These are phyloP conservation scores for Pachysolen tannophilus DNA, from an alignment of 805 yeast species.

Conservation along the genomic window DNA sequence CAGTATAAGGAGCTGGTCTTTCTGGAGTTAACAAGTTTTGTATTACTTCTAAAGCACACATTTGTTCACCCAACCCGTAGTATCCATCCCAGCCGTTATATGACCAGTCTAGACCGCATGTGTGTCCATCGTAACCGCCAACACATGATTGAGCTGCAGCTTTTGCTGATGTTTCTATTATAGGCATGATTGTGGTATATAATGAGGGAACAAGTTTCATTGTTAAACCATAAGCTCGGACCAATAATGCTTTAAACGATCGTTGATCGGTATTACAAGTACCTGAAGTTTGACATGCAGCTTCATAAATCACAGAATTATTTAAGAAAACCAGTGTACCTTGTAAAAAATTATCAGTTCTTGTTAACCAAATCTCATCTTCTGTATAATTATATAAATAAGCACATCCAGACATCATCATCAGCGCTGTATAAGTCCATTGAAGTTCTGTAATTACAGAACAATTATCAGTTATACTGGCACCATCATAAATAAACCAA, in stretches of 20 bases:
- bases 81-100: constrained; percentile 25
- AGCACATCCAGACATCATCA: constrained; percentile 73
- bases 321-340: constrained; percentile 54
- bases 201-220: constrained; percentile 62
- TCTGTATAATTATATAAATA: constrained; percentile 68
- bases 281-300: constrained; percentile 63
- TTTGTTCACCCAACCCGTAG: constrained; percentile 39
- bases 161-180: constrained; percentile 19
- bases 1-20: constrained; percentile 26
- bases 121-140: constrained; percentile 34
- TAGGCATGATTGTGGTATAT: constrained; percentile 21
- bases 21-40: constrained; percentile 19
- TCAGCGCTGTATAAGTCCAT: constrained; percentile 87
- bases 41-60: constrained; percentile 32
- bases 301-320: constrained; percentile 60
- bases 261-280: constrained; percentile 83
- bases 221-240: constrained; percentile 69
- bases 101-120: constrained; percentile 37
- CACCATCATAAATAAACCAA: constrained; percentile 61
- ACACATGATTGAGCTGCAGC: constrained; percentile 37
- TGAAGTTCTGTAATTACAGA: constrained; percentile 45
- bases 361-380: constrained; percentile 55
- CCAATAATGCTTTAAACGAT: constrained; percentile 80
- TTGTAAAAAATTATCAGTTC: constrained; percentile 46
- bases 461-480: constrained; percentile 53